phyloP scores from a whole-genome alignment of 306 rosid species.

The Hippophae tibetana region DNA sequence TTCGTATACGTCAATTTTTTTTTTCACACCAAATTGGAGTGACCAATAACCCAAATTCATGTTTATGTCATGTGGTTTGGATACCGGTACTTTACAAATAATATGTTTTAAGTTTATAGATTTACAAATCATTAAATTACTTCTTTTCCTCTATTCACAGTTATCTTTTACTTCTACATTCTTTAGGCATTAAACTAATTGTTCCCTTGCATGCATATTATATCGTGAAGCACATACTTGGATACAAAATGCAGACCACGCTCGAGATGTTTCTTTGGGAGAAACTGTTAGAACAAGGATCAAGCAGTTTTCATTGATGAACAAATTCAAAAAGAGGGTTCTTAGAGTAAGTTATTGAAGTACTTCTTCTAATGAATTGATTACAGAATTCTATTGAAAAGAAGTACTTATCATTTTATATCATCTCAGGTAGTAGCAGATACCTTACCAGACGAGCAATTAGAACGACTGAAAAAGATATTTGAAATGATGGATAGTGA shows the following conservation, averaged over 20 bases:
- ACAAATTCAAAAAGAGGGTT: constrained; percentile 83
- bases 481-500: constrained; percentile 82
- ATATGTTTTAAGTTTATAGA: too few relatives aligned
- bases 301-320: constrained; percentile 87
- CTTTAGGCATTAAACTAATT: constrained; percentile 9
- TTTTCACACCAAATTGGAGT: too few relatives aligned
- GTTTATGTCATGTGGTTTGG: too few relatives aligned
- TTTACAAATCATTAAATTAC: too few relatives aligned
- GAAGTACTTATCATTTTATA: neutral
- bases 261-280: constrained; percentile 51
- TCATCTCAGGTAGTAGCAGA: constrained; percentile 74
- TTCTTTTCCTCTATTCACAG: too few relatives aligned
- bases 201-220: constrained; percentile 4
- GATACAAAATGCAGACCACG: constrained; percentile 59
- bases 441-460: constrained; percentile 67
- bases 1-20: too few relatives aligned
- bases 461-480: constrained; percentile 49
- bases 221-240: constrained; percentile 55
- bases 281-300: constrained; percentile 76
- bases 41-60: too few relatives aligned
- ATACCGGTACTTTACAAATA: too few relatives aligned
- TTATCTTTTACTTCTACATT: neutral
- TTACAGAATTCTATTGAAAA: neutral
- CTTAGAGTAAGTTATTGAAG: constrained; percentile 57
- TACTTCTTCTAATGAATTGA: neutral